phyloP scores from a whole-genome alignment of 306 rosid species.

The Acacia confusa region DNA sequence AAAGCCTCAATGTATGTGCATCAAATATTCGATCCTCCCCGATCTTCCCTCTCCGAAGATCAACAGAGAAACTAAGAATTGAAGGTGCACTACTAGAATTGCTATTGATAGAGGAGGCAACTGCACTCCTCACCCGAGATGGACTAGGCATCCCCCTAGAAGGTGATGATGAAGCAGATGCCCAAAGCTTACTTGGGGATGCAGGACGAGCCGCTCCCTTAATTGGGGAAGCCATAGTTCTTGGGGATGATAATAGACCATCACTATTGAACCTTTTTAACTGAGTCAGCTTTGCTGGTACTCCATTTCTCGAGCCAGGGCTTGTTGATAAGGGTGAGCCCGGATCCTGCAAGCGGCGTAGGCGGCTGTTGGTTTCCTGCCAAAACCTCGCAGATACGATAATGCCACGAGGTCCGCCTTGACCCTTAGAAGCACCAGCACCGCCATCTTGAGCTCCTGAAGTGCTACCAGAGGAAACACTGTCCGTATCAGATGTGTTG shows the following conservation, averaged over 20 bases:
- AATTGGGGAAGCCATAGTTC: slow-evolving; percentile 76
- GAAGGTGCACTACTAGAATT: slow-evolving; percentile 66
- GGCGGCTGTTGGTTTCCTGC: slow-evolving; percentile 96
- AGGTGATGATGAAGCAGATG: slow-evolving; percentile 64
- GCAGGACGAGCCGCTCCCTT: slow-evolving; percentile 76
- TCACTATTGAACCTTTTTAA: slow-evolving; percentile 61
- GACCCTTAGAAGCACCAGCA: slow-evolving; percentile 39
- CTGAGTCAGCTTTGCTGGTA: slow-evolving; percentile 52
- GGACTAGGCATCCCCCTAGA: slow-evolving; percentile 83
- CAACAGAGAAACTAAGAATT: slow-evolving; percentile 86
- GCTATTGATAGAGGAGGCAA: slow-evolving; percentile 55
- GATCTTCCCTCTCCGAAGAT: slow-evolving; percentile 89
- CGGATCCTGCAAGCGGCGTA: slow-evolving; percentile 90
- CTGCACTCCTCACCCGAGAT: slow-evolving; percentile 68
- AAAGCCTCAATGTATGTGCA: slow-evolving; percentile 93
- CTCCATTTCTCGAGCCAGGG: slow-evolving; percentile 57
- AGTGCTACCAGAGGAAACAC: slow-evolving; percentile 96
- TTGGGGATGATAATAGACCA: slow-evolving; percentile 60
- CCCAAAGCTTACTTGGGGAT: slow-evolving; percentile 88
- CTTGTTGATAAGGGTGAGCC: slow-evolving; percentile 79
- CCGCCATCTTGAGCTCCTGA: slow-evolving; percentile 69
- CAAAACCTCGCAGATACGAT: slow-evolving; percentile 87
- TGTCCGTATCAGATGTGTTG: slow-evolving; percentile 90
- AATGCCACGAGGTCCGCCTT: slow-evolving; percentile 66
- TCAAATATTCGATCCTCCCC: slow-evolving; percentile 92